Evolutionary conservation across 2,329 filamentous ascomycete genomes (phyloP).

Genomic region (Cordyceps fumosorosea): DNA sequence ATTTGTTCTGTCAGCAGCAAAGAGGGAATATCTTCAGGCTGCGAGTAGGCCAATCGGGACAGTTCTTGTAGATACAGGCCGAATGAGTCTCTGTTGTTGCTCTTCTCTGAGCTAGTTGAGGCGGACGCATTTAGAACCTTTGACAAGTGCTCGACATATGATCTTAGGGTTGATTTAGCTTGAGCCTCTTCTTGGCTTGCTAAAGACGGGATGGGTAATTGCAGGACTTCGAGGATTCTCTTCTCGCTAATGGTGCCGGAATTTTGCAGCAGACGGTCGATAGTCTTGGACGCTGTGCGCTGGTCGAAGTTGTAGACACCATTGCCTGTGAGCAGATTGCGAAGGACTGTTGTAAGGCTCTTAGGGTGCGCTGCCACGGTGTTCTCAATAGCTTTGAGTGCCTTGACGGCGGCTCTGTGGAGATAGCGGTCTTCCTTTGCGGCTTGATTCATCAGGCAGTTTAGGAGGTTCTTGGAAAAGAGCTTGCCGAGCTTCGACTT

Average conservation of each 20-base stretch:
- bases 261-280: slow-evolving; percentile 65
- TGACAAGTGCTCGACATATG: slow-evolving; percentile 49
- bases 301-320: slow-evolving; percentile 79
- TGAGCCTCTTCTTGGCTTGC: slow-evolving; percentile 21
- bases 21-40: slow-evolving; percentile 33
- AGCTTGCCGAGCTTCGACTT: slow-evolving; percentile 46
- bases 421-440: slow-evolving; percentile 71
- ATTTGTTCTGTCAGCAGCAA: slow-evolving; percentile 45
- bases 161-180: slow-evolving; percentile 33
- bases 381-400: slow-evolving; percentile 63
- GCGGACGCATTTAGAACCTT: slow-evolving; percentile 39
- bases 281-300: slow-evolving; percentile 75
- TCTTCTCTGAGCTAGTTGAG: slow-evolving; percentile 19
- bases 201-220: slow-evolving; percentile 33
- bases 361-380: slow-evolving; percentile 56
- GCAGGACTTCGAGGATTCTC: slow-evolving; percentile 41
- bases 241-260: slow-evolving; percentile 51
- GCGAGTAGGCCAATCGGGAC: slow-evolving; percentile 49
- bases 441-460: slow-evolving; percentile 76
- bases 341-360: slow-evolving; percentile 54
- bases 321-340: slow-evolving; percentile 60
- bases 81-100: slow-evolving; percentile 25
- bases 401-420: slow-evolving; percentile 70
- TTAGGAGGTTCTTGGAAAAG: slow-evolving; percentile 79
- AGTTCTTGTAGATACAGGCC: slow-evolving; percentile 44